Conservation (phyloP, 371 early-diverging fungal genomes). For the Aphelidium insulamus region DNA sequence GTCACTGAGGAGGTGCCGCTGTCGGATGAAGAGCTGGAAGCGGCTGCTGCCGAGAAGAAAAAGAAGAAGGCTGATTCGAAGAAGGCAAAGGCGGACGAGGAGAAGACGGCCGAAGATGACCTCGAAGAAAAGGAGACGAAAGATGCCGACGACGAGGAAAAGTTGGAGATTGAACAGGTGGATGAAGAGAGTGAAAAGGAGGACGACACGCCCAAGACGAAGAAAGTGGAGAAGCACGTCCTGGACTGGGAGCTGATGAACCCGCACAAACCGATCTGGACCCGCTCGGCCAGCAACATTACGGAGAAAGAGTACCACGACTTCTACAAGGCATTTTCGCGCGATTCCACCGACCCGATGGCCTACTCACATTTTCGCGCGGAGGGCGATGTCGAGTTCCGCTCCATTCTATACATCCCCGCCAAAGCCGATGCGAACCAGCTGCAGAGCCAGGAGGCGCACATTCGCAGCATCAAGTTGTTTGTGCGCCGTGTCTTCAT, state of each 20-base stretch:
- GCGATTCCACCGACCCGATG: slow-evolving; percentile 37
- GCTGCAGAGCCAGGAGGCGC: slow-evolving; percentile 34
- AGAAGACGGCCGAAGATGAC: slow-evolving; percentile 9
- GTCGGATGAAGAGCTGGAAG: slow-evolving; percentile 5
- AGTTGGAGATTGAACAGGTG: slow-evolving; percentile 1
- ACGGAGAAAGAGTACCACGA: slow-evolving; percentile 50
- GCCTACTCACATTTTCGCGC: slow-evolving; percentile 52
- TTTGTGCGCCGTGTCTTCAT: slow-evolving; percentile 89
- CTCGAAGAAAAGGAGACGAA: slow-evolving; percentile 24
- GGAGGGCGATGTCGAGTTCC: slow-evolving; percentile 75
- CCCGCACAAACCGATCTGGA: slow-evolving; percentile 80
- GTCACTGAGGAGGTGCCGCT: slow-evolving; percentile 20
- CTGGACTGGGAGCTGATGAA: slow-evolving; percentile 40
- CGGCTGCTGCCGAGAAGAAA: slow-evolving; percentile 12
- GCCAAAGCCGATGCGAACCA: slow-evolving; percentile 33
- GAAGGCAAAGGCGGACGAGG: slow-evolving; percentile 5
- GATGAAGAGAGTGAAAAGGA: slow-evolving; percentile 11
- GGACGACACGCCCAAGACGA: slow-evolving; percentile 25
- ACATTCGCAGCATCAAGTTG: slow-evolving; percentile 46
- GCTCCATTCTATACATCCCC: slow-evolving; percentile 66
- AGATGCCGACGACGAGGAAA: slow-evolving; percentile 19
- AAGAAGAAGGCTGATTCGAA: slow-evolving; percentile 1
- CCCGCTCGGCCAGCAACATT: slow-evolving; percentile 50
- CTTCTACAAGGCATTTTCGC: slow-evolving; percentile 62
- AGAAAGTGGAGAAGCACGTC: slow-evolving; percentile 23